These are phyloP conservation scores for Cutaneotrichosporon dermatis DNA, from an alignment of 1,284 basidiomycete genomes.

Conservation along the genomic window DNA sequence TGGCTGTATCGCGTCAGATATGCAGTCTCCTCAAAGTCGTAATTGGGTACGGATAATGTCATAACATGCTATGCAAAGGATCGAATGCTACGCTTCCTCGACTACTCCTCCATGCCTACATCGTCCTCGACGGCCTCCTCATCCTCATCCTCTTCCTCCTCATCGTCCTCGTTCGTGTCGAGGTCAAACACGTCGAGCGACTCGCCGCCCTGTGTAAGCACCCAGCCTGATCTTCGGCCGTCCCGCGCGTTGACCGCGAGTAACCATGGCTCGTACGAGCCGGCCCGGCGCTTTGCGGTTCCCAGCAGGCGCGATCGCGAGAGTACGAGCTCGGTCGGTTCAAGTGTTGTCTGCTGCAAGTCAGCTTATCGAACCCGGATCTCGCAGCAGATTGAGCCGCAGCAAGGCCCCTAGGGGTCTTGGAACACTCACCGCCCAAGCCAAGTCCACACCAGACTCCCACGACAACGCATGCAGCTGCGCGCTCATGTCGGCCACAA, in stretches of 20 bases:
- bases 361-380: too few species aligned
- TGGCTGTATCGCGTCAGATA: too few species aligned
- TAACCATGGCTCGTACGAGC: slow-evolving; percentile 5
- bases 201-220: slow-evolving; percentile 25
- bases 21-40: too few species aligned
- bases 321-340: slow-evolving; percentile 1
- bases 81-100: too few species aligned
- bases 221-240: slow-evolving; percentile 35
- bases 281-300: not conserved
- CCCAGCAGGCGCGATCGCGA: slow-evolving; percentile 19
- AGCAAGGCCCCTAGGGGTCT: too few species aligned
- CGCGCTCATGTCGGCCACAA: not conserved
- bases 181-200: slow-evolving; percentile 37
- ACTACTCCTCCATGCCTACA: too few species aligned
- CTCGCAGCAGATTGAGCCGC: too few species aligned
- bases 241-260: slow-evolving; percentile 37
- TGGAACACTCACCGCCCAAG: too few species aligned
- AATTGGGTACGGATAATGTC: too few species aligned
- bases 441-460: too few species aligned
- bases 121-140: slow-evolving; percentile 4
- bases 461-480: not conserved
- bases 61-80: too few species aligned
- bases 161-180: slow-evolving; percentile 37
- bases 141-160: slow-evolving; percentile 26
- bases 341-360: too few species aligned